These are phyloP conservation scores for Phytophthora capsici DNA, from an alignment of 352 stramenopile genomes.

Conservation along the genomic window DNA sequence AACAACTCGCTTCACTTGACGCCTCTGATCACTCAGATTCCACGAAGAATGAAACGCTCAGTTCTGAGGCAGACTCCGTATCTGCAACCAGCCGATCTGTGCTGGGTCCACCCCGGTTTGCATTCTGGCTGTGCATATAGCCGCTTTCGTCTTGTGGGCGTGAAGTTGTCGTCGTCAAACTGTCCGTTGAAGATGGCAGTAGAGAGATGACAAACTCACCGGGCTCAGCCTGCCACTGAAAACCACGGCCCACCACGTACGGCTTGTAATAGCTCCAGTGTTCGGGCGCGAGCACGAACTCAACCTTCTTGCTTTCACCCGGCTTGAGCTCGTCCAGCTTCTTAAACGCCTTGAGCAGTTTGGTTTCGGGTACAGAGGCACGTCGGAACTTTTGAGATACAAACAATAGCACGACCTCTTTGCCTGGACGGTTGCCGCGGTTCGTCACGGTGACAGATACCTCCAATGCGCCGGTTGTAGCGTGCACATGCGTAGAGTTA, in stretches of 20 bases:
- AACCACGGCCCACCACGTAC: slow-evolving; percentile 48
- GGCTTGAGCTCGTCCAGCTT: slow-evolving; percentile 56
- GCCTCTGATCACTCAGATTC: slow-evolving; percentile 4
- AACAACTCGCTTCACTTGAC: slow-evolving; percentile 8
- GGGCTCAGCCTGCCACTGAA: slow-evolving; percentile 40
- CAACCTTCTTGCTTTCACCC: slow-evolving; percentile 39
- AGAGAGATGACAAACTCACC: slow-evolving; percentile 65
- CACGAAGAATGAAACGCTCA: slow-evolving; percentile 35
- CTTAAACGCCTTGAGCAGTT: slow-evolving; percentile 78
- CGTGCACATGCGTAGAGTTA: slow-evolving; percentile 40
- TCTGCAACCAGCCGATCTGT: slow-evolving; percentile 1
- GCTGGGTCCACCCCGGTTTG: slow-evolving; percentile 10
- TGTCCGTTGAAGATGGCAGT: slow-evolving; percentile 33
- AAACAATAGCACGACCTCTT: slow-evolving; percentile 81
- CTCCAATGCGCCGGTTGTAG: slow-evolving; percentile 39
- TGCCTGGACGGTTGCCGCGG: slow-evolving; percentile 44
- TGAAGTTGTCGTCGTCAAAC: slow-evolving; percentile 1
- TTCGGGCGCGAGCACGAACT: slow-evolving; percentile 46
- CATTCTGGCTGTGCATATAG: slow-evolving; percentile 12
- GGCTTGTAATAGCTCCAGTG: slow-evolving; percentile 70
- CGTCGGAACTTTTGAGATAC: slow-evolving; percentile 59
- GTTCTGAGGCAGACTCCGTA: neutral
- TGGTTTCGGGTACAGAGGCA: slow-evolving; percentile 65
- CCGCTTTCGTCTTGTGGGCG: neutral
- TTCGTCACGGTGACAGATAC: slow-evolving; percentile 76